Evolutionary conservation across 2,329 filamentous ascomycete species (phyloP).

Genomic region (Epichloe elymi): DNA sequence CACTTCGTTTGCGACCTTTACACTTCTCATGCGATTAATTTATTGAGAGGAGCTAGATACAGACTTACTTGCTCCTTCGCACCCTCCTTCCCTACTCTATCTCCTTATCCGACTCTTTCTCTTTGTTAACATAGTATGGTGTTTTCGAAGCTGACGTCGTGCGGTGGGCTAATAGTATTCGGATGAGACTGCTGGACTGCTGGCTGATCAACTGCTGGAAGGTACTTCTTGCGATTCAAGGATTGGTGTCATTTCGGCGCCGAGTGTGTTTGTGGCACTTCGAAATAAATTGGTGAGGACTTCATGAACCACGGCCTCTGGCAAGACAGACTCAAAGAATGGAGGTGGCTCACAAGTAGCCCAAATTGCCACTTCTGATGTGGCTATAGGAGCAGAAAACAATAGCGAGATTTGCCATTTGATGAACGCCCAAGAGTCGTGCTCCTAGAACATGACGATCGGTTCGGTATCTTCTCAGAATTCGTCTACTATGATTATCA

Average conservation of each 20-base stretch:
- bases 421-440: slow-evolving; percentile 39
- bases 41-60: too few species aligned
- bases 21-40: too few species aligned
- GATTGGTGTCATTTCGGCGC: slow-evolving; percentile 60
- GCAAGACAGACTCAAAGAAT: neutral
- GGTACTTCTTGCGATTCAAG: slow-evolving; percentile 41
- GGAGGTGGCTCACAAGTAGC: neutral
- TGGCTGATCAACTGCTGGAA: slow-evolving; percentile 53
- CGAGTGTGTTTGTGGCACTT: slow-evolving; percentile 64
- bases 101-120: neutral
- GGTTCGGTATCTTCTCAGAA: slow-evolving; percentile 62
- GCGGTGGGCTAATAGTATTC: slow-evolving; percentile 43
- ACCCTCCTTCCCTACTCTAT: too few species aligned
- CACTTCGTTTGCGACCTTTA: too few species aligned
- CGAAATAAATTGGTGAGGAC: slow-evolving; percentile 52
- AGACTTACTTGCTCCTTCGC: too few species aligned
- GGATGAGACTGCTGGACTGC: slow-evolving; percentile 51
- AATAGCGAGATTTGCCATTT: slow-evolving; percentile 10
- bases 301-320: neutral
- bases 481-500: slow-evolving; percentile 66
- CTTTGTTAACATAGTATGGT: too few species aligned
- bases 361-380: neutral
- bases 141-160: neutral
- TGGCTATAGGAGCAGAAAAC: neutral
- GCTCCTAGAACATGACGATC: slow-evolving; percentile 60